Evolutionary conservation across 2,329 filamentous ascomycete genomes (phyloP).

Genomic region (Macroventuria anomochaeta): DNA sequence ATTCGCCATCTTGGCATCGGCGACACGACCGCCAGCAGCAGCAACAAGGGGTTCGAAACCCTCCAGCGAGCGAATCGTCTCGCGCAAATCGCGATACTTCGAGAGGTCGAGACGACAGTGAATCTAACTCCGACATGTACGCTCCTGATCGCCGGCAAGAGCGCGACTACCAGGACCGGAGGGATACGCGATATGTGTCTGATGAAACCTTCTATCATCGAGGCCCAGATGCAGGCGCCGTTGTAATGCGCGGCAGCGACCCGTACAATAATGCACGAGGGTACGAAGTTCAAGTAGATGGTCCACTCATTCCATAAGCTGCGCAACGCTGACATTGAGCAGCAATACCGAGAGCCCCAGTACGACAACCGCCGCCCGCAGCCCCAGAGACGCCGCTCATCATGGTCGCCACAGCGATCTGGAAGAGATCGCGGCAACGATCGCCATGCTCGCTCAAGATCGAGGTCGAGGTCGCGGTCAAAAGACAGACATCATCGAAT

Average conservation of each 20-base stretch:
- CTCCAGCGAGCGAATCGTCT: neutral
- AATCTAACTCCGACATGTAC: constrained; percentile 28
- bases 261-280: constrained; percentile 17
- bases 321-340: constrained; percentile 7
- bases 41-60: constrained; percentile 3
- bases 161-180: constrained; percentile 18
- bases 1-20: constrained; percentile 13
- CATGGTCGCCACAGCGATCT: constrained; percentile 40
- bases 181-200: constrained; percentile 23
- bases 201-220: constrained; percentile 25
- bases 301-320: neutral
- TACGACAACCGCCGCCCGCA: constrained; percentile 24
- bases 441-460: constrained; percentile 21
- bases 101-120: neutral
- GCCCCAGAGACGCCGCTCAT: constrained; percentile 31
- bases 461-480: constrained; percentile 27
- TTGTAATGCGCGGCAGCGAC: constrained; percentile 22
- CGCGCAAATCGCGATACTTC: neutral
- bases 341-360: constrained; percentile 18
- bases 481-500: constrained; percentile 31
- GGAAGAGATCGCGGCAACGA: constrained; percentile 19
- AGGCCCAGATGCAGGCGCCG: constrained; percentile 21
- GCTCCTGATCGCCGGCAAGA: constrained; percentile 21
- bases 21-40: constrained; percentile 16
- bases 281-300: constrained; percentile 28